Conservation (phyloP, 78 protist species). For the Bigelowiella natans region DNA sequence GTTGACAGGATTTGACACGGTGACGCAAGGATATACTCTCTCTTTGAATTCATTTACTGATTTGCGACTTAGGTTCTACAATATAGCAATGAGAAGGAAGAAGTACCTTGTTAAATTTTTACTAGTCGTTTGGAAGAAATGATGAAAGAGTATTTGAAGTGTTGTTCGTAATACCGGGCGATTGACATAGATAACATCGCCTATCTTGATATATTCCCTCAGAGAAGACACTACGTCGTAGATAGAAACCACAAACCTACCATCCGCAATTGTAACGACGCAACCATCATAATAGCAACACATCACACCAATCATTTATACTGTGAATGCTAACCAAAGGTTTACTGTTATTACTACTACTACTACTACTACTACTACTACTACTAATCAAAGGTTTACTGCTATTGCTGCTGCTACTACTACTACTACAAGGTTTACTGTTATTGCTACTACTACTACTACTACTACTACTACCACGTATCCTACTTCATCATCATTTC, state of each 20-base stretch:
- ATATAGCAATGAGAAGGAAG: neutral
- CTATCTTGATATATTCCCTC: neutral
- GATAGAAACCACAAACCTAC: neutral
- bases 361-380: neutral
- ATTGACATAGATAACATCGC: neutral
- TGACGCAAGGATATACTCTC: neutral
- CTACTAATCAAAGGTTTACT: too few species aligned
- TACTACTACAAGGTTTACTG: neutral
- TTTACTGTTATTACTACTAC: neutral
- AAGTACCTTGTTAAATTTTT: too few species aligned
- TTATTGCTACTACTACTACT: neutral
- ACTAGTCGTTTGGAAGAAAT: too few species aligned
- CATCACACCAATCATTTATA: neutral
- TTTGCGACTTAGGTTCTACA: neutral
- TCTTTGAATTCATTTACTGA: neutral
- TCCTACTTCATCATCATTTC: too few species aligned
- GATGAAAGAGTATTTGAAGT: too few species aligned
- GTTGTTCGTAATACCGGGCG: too few species aligned
- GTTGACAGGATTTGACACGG: neutral
- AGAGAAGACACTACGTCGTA: neutral
- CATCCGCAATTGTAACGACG: neutral
- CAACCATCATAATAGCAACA: neutral
- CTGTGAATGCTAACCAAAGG: too few species aligned
- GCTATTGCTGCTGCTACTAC: too few species aligned
- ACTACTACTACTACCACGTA: neutral